Conservation (phyloP, 495 filamentous ascomycete species). For the Penicillium ochrochloron region DNA sequence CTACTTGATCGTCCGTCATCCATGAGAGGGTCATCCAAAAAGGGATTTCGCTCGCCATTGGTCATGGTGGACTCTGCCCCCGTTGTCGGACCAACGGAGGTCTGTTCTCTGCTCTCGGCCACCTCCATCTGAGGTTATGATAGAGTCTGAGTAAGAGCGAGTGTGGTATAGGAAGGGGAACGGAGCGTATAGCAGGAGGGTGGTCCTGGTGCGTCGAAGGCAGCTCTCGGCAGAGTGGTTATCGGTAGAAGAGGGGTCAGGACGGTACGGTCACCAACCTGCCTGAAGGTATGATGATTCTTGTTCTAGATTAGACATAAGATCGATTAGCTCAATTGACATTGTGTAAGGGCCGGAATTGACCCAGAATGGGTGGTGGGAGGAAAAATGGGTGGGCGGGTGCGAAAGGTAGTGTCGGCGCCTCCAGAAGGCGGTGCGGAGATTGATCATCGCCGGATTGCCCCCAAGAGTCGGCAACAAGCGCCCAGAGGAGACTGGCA, state of each 20-base stretch:
- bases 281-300: slow-evolving; percentile 13
- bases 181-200: slow-evolving; percentile 7
- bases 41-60: slow-evolving; percentile 47
- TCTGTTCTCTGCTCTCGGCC: slow-evolving; percentile 45
- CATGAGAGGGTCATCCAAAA: slow-evolving; percentile 44
- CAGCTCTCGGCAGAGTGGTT: slow-evolving; percentile 22
- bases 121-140: slow-evolving; percentile 44
- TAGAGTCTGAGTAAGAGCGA: slow-evolving; percentile 1
- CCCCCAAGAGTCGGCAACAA: slow-evolving; percentile 41
- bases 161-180: slow-evolving; percentile 4
- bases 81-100: slow-evolving; percentile 40
- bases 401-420: slow-evolving; percentile 30
- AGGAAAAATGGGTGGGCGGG: slow-evolving; percentile 29
- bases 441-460: slow-evolving; percentile 48
- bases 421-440: slow-evolving; percentile 55
- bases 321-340: slow-evolving; percentile 36
- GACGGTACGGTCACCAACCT: slow-evolving; percentile 30
- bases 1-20: slow-evolving; percentile 66
- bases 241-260: slow-evolving; percentile 33
- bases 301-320: slow-evolving; percentile 24
- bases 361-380: slow-evolving; percentile 13
- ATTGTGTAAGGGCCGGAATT: slow-evolving; percentile 22
- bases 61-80: slow-evolving; percentile 39
- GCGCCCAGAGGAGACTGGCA: slow-evolving; percentile 27
- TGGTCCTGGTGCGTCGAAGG: slow-evolving; percentile 13